Percentiles rank a stretch among this genome's conserved stretches.
Conservation (phyloP, 192 early-diverging fungal genomes). For the Coemansia sp. region DNA sequence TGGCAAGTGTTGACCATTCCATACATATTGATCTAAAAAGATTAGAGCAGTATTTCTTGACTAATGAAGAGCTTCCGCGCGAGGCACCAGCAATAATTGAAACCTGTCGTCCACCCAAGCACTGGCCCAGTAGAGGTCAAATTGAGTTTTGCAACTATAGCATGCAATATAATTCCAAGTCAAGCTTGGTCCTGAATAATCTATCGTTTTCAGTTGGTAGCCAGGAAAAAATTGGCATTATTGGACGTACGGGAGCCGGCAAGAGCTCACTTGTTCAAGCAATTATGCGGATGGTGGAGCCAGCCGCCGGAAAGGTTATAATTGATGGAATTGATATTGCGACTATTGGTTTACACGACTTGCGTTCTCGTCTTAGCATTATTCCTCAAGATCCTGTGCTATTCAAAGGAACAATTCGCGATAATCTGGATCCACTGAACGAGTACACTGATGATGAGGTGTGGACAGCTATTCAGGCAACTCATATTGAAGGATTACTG, state of each 20-base stretch:
- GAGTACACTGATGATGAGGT: constrained; percentile 60
- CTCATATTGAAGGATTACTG: constrained; percentile 19
- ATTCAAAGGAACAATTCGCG: constrained; percentile 65
- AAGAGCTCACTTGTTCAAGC: constrained; percentile 63
- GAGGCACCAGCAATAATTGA: constrained; percentile 67
- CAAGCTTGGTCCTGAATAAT: constrained; percentile 16
- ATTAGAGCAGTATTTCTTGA: not conserved
- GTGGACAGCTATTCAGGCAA: constrained; percentile 61
- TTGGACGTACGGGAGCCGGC: constrained; percentile 84
- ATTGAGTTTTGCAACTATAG: constrained; percentile 55
- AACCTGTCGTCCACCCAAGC: constrained; percentile 45
- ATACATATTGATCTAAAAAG: not conserved
- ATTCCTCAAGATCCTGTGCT: constrained; percentile 71
- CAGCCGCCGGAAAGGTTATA: constrained; percentile 47
- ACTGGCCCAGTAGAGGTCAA: constrained; percentile 67
- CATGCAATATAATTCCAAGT: constrained; percentile 14
- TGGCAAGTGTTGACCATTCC: not conserved
- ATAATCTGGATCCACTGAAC: constrained; percentile 71
- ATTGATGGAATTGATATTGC: constrained; percentile 68
- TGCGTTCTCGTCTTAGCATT: constrained; percentile 62
- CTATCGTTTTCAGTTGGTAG: constrained; percentile 58
- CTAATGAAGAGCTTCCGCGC: not conserved
- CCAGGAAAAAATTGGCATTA: constrained; percentile 74
- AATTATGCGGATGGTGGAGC: constrained; percentile 68
- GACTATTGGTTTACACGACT: constrained; percentile 55